These are phyloP conservation scores for Amyloporia xantha DNA, from an alignment of 768 basidiomycete species.

Conservation along the genomic window DNA sequence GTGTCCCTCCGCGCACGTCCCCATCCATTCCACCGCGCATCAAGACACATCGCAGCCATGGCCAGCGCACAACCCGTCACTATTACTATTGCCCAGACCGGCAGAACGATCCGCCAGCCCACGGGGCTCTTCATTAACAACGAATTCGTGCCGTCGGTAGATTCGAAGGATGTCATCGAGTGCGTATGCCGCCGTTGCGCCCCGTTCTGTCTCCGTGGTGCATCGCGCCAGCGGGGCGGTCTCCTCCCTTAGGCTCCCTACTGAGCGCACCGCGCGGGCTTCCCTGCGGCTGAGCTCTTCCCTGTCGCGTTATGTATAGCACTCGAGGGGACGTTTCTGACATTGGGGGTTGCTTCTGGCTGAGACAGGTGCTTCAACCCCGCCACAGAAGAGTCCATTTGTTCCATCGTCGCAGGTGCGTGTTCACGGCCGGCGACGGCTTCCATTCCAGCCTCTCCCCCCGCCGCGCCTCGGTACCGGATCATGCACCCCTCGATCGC, in stretches of 20 bases:
- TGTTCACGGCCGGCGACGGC: neutral
- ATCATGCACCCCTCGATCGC: too few relatives aligned
- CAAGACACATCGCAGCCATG: neutral
- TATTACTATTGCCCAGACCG: conserved; percentile 21
- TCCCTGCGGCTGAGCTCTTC: too few relatives aligned
- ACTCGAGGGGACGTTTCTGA: too few relatives aligned
- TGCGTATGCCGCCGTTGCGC: conserved; percentile 29
- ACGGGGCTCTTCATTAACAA: conserved; percentile 92
- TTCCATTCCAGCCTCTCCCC: neutral
- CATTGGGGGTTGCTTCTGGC: too few relatives aligned
- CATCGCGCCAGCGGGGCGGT: neutral
- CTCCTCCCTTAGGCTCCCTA: too few relatives aligned
- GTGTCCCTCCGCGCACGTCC: neutral
- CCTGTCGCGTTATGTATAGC: too few relatives aligned
- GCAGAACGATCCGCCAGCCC: conserved; percentile 47
- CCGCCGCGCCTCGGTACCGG: neutral
- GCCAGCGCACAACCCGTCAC: conserved; percentile 18
- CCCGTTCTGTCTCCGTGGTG: conserved; percentile 2
- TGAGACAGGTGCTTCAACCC: conserved; percentile 65
- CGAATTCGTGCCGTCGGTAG: conserved; percentile 73
- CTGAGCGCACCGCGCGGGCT: too few relatives aligned
- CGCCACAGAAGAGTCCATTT: conserved; percentile 68
- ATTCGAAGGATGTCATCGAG: conserved; percentile 60
- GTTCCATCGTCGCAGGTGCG: conserved; percentile 51
- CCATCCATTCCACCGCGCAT: neutral